Evolutionary conservation across 345 rosid genomes (phyloP), one percentile per base, ranked within the genome.

Genomic region (Pseudoturritis turrita): DNA sequence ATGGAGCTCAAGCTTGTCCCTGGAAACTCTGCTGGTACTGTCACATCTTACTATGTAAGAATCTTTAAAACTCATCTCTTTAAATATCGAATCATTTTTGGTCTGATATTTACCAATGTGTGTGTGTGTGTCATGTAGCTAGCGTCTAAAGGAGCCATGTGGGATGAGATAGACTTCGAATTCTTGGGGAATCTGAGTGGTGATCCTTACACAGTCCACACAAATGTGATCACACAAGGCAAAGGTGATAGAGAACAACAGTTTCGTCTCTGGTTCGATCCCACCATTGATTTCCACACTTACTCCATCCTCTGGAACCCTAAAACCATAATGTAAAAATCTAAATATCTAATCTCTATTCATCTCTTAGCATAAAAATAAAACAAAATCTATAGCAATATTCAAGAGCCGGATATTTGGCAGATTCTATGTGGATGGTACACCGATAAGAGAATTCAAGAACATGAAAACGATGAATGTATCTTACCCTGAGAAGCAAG

Each of bases 381-480:
- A 6, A 10, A 21, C 33, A 29, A 4, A 29, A 29, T n/a, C 0
- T 54, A 1, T 56, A 35, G 7, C 10, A n/a, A 13, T 22, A 59
- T 37, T 7, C 19, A 59, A 23, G 46, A 59, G 33, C 39, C 2
- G 36, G 43, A 17, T 31, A 2, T 21, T 66, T 66, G 14, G 49
- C 81, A 87, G 87, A 25, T 82, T 82, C 79, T 84, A 76, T 9
- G 84, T 83, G 2, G 95, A 84, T 50, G 82, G 82, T 4, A 83
- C 76, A 1, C 96, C 96, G 0, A 87, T 89, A 23, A 83, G 92
- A 59, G 85, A 84, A 47, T 89, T 86, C 84, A 83, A 82, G 82
- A 89, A 86, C 82, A 46, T 79, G 77, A 62, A 72, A 43, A 83
- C 82, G 10, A 72, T 12, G 1, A 88, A 88, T 0, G 80, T 87